A percentile compares a stretch with the other conserved stretches of the same genome.
Conservation (phyloP, 2,329 filamentous ascomycete species). For the Davidsoniella virescens region DNA sequence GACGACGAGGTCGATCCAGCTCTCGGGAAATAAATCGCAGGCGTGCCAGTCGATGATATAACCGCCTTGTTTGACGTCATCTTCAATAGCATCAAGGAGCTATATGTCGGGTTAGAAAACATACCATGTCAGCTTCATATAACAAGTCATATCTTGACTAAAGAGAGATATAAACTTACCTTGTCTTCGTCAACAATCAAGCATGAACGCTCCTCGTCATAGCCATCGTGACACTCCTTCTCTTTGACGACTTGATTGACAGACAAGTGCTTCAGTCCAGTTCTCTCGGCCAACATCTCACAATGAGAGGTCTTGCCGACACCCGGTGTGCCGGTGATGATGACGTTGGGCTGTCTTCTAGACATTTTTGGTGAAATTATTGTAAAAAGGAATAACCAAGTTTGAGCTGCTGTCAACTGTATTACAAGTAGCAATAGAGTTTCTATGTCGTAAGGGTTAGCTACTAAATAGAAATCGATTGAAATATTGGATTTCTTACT, state of each 20-base stretch:
- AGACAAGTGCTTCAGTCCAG: conserved; percentile 65
- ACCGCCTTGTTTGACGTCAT: conserved; percentile 61
- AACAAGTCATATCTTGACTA: neutral
- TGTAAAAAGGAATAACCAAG: conserved; percentile 12
- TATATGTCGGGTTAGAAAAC: conserved; percentile 19
- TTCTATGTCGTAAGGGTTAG: neutral
- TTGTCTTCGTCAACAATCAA: conserved; percentile 97
- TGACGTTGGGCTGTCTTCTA: conserved; percentile 61
- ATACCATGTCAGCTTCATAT: neutral
- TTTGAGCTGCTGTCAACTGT: neutral
- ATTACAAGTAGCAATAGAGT: neutral
- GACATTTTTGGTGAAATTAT: conserved; percentile 1
- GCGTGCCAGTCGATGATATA: conserved; percentile 96
- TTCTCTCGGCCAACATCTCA: conserved; percentile 59
- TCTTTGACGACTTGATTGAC: conserved; percentile 90
- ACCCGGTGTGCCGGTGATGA: conserved; percentile 88
- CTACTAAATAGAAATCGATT: neutral
- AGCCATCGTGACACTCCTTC: conserved; percentile 70
- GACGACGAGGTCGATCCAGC: conserved; percentile 89
- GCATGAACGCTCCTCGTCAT: conserved; percentile 67
- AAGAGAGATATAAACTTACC: conserved; percentile 32
- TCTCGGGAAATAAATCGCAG: conserved; percentile 83
- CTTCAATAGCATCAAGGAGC: conserved; percentile 79
- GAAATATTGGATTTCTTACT: too few species aligned
- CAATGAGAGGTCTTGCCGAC: conserved; percentile 92